Conservation (phyloP, 2,329 filamentous ascomycete species). For the Sordariomycetes sp. region DNA sequence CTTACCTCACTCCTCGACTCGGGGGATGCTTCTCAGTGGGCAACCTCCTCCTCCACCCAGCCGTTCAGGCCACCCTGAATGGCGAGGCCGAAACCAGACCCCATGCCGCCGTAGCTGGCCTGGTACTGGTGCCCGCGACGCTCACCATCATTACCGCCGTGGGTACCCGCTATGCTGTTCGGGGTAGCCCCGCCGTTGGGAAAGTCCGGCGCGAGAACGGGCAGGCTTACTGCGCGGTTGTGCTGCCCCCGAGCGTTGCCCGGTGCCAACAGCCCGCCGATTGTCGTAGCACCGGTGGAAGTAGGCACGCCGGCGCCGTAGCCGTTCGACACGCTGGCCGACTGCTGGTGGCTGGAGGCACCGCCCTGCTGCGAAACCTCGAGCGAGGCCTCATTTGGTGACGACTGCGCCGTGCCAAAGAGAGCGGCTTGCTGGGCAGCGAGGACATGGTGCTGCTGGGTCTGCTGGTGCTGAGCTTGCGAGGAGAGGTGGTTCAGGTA, state of each 20-base stretch:
- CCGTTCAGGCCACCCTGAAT: conserved; percentile 55
- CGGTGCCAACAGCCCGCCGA: conserved; percentile 68
- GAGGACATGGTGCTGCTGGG: conserved; percentile 62
- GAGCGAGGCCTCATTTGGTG: conserved; percentile 43
- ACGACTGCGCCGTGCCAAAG: conserved; percentile 61
- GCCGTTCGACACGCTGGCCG: conserved; percentile 55
- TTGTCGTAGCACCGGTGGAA: conserved; percentile 46
- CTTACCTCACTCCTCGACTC: neutral
- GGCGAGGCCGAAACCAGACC: conserved; percentile 47
- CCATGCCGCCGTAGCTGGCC: conserved; percentile 50
- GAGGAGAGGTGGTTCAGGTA: conserved; percentile 78
- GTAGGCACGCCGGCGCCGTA: conserved; percentile 42
- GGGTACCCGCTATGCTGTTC: conserved; percentile 33
- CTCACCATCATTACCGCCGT: conserved; percentile 33
- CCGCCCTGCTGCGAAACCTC: conserved; percentile 49
- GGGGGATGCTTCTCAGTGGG: conserved; percentile 31
- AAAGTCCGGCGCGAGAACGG: conserved; percentile 54
- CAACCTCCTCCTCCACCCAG: conserved; percentile 58
- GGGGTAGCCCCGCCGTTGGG: conserved; percentile 48
- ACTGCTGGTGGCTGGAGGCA: conserved; percentile 53
- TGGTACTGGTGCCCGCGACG: conserved; percentile 58
- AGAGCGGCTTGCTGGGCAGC: conserved; percentile 70
- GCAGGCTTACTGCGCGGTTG: conserved; percentile 82
- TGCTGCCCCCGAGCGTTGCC: conserved; percentile 46
- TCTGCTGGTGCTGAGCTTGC: conserved; percentile 62